Base-by-base conservation (phyloP, 306 rosid genomes). In the Rosa chinensis region DNA sequence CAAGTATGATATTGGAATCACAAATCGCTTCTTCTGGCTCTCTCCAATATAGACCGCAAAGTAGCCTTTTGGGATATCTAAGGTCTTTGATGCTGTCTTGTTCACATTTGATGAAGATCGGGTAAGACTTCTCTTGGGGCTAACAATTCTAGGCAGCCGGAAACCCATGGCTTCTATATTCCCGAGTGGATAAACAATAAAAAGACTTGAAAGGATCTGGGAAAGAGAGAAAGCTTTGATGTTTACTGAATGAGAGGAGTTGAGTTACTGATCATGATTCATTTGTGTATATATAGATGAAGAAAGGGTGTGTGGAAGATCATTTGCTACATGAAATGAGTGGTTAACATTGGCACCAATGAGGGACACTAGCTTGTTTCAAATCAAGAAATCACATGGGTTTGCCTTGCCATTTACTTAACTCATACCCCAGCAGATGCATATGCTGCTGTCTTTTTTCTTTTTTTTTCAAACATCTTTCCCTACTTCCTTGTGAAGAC, bases 11-110 rank as follows among this genome's bases (percentile, higher is more conserved):
- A 56, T n/a, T 21, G 28, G 63, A 56, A 56, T 56, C 63, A 56
- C 63, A 56, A 56, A 56, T 56, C 63, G 63, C 28, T 56, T 56
- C 63, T 56, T 56, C 28, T 56, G 63, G 63, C 63, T 52, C 21
- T 14, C 58, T n/a, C 63, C 32, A 8, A 58, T 32, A 20, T 58
- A 58, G 63, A 58, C 63, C 7, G 7, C 58, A 16, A 52, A 52
- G 16, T 52, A 17, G 16, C 58, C 58, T 52, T 52, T 52, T 17
- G 58, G 58, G n/a, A 52, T 52, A 52, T 58, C 63, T 21, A 9
- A 8, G 63, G 13, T n/a, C 32, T 8, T 58, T n/a, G 63, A 58
- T n/a, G 32, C 10, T 21, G 63, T 58, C 13, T 58, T 21, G 23
- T 21, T 58, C n/a, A 12, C 63, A 21, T 58, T 58, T 8, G 63